phyloP scores from a whole-genome alignment of 257 asterid genomes.

The Solanum paucissectum region DNA sequence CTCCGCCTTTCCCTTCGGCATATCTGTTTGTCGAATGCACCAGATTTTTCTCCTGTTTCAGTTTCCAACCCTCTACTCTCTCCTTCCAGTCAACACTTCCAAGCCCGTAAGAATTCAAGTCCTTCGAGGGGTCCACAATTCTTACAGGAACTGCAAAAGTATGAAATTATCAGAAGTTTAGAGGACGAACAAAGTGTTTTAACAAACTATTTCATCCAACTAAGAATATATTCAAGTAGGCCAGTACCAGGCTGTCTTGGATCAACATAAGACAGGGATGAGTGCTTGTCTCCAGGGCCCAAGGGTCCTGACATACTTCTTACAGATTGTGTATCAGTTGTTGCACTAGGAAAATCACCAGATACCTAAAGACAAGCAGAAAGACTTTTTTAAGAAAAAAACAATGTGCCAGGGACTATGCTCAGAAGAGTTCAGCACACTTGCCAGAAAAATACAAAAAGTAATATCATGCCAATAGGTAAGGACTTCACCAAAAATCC shows the following conservation, averaged over 20 bases:
- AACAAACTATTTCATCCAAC: background rate
- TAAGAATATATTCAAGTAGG: background rate
- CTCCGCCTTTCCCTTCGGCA: constrained; percentile 59
- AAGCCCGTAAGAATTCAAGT: constrained; percentile 76
- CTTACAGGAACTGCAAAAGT: constrained; percentile 71
- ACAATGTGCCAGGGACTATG: background rate
- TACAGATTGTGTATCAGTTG: constrained; percentile 68
- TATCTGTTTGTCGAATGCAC: constrained; percentile 34
- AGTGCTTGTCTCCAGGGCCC: constrained; percentile 78
- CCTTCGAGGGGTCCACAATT: constrained; percentile 82
- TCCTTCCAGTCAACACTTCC: constrained; percentile 92
- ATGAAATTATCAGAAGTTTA: background rate
- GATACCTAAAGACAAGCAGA: constrained; percentile 39
- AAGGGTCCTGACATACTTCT: constrained; percentile 95
- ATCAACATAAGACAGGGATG: constrained; percentile 60
- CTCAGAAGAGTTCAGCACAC: background rate
- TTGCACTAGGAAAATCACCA: constrained; percentile 71
- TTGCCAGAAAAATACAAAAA: background rate
- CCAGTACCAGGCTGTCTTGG: constrained; percentile 86
- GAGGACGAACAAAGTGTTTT: background rate
- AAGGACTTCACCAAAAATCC: background rate
- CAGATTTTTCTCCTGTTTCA: constrained; percentile 53
- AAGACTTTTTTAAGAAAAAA: background rate
- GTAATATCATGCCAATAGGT: background rate
- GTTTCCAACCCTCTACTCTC: constrained; percentile 79